Conservation (phyloP, 2,329 filamentous ascomycete species). For the Aspergillus thermomutatus region DNA sequence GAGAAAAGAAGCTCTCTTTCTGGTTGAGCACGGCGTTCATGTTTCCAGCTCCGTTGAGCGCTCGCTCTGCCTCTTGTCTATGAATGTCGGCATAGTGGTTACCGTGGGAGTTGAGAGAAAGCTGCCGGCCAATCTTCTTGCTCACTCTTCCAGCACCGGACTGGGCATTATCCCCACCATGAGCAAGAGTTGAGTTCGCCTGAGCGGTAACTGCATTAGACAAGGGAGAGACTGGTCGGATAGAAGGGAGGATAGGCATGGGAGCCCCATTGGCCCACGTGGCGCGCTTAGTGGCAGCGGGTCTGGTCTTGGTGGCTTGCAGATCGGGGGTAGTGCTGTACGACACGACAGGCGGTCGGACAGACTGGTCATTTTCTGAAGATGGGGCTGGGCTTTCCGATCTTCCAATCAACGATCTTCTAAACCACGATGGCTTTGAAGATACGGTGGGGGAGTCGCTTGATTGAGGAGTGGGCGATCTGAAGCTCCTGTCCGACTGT, state of each 20-base stretch:
- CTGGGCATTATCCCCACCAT: slow-evolving; percentile 46
- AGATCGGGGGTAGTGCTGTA: slow-evolving; percentile 40
- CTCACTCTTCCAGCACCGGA: slow-evolving; percentile 56
- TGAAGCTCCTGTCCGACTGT: slow-evolving; percentile 74
- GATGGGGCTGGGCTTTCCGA: slow-evolving; percentile 66
- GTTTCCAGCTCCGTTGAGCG: slow-evolving; percentile 76
- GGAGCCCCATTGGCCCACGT: slow-evolving; percentile 90
- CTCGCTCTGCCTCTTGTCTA: slow-evolving; percentile 84
- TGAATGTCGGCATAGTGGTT: slow-evolving; percentile 92
- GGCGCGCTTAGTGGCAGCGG: slow-evolving; percentile 71
- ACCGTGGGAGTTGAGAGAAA: slow-evolving; percentile 86
- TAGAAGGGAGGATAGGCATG: slow-evolving; percentile 93
- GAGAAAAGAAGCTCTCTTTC: slow-evolving; percentile 97
- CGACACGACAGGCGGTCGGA: slow-evolving; percentile 44
- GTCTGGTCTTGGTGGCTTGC: slow-evolving; percentile 51
- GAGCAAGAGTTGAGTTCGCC: slow-evolving; percentile 63
- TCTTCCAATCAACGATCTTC: slow-evolving; percentile 84
- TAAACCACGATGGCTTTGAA: slow-evolving; percentile 93
- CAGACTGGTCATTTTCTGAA: slow-evolving; percentile 35
- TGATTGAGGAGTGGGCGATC: slow-evolving; percentile 61
- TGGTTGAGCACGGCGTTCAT: slow-evolving; percentile 73
- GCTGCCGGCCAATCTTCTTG: slow-evolving; percentile 92
- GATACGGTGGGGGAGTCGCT: slow-evolving; percentile 57
- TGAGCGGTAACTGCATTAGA: slow-evolving; percentile 90
- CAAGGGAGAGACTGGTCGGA: slow-evolving; percentile 92